These are phyloP conservation scores for Hypoxylon sp. DNA, from an alignment of 2,329 filamentous ascomycete species.

Conservation along the genomic window DNA sequence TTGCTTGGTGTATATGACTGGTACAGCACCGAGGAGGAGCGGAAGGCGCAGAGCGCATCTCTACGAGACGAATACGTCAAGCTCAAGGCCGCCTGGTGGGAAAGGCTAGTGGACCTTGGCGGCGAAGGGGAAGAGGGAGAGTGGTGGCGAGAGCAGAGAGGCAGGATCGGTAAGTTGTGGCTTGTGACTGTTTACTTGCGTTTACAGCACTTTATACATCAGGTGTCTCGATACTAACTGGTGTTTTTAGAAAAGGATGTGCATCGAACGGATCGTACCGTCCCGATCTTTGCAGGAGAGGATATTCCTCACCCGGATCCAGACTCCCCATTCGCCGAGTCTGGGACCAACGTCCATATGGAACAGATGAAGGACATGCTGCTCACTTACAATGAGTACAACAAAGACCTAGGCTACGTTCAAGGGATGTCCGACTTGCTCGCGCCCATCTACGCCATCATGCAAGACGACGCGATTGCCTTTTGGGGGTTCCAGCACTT, in stretches of 20 bases:
- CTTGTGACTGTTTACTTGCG: too few species aligned
- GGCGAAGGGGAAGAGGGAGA: constrained; percentile 84
- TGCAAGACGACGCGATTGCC: constrained; percentile 95
- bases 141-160: constrained; percentile 96
- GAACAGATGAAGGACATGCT: constrained; percentile 99
- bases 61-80: constrained; percentile 92
- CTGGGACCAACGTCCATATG: constrained; percentile 94
- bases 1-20: constrained; percentile 91
- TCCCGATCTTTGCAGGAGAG: constrained; percentile 95
- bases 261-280: constrained; percentile 92
- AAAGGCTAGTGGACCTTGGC: constrained; percentile 83
- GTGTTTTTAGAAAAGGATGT: constrained; percentile 86
- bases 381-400: constrained; percentile 97
- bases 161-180: constrained; percentile 81
- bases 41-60: constrained; percentile 82
- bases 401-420: constrained; percentile 93
- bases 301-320: constrained; percentile 97
- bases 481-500: constrained; percentile 97
- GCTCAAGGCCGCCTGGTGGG: constrained; percentile 96
- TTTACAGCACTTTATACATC: background rate
- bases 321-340: constrained; percentile 90
- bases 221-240: constrained; percentile 35
- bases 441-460: constrained; percentile 93
- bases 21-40: constrained; percentile 87
- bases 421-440: constrained; percentile 98